Evolutionary conservation across 345 rosid species (phyloP), one percentile per base, ranked within the genome.

Genomic region (Eutrema heterophyllum): DNA sequence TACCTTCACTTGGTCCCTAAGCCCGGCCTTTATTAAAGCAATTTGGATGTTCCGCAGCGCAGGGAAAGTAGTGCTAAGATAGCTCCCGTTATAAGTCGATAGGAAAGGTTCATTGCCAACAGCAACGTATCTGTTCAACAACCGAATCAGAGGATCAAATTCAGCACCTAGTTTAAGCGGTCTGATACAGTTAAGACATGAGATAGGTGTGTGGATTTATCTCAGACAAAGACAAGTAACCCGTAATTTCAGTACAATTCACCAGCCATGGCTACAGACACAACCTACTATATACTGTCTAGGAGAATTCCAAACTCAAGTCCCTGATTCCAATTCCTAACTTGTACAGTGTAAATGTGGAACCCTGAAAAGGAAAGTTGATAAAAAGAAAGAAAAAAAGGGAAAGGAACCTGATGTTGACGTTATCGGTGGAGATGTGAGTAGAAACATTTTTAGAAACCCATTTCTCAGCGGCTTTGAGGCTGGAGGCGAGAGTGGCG

Each of bases 81-180:
- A 95, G 57, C 64, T 92, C 49, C 90, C 96, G 11, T 92, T 92
- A 78, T 88, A 95, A 27, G 97, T 87, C 38, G 80, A 33, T 80
- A 95, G 74, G 79, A 92, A 95, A 72, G 99, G 99, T 58, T 95
- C 99, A 46, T 92, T 95, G 3, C 98, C 98, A 0, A 89, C 96
- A n/a, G 97, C 97, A 10, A 94, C 97, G 41, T 91, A 88, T 80
- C 98, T 94, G 90, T 67, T 24, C 38, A 75, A 59, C 15, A 9
- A 43, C 69, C 26, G 2, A 63, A 74, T 12, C 72, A 67, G 18
- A 46, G n/a, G 5, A 36, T 46, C 60, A 65, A n/a, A 18, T 21
- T 43, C 29, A 54, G 10, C 0, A 52, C 1, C 45, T 64, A 48
- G 56, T 10, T 58, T 46, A 55, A 44, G 50, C 27, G 15, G 71